phyloP scores from a whole-genome alignment of 306 rosid genomes.

The Vigna mungo region DNA sequence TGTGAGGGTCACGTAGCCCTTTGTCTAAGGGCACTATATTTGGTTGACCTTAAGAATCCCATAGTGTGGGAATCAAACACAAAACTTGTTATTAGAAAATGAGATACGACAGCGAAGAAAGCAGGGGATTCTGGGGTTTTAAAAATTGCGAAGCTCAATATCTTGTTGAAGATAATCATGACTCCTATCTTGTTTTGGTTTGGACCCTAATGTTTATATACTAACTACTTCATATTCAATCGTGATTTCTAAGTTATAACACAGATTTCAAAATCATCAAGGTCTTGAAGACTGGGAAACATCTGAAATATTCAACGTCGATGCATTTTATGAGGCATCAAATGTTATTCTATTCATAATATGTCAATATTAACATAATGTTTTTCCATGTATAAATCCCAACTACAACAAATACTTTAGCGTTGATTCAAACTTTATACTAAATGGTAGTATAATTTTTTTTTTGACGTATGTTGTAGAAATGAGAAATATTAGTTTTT shows the following conservation, averaged over 20 bases:
- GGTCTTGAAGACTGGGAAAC: constrained; percentile 23
- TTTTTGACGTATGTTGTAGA: too few relatives aligned
- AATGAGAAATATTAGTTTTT: too few relatives aligned
- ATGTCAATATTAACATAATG: too few relatives aligned
- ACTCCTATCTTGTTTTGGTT: constrained; percentile 34
- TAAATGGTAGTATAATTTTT: too few relatives aligned
- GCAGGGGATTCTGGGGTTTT: constrained; percentile 27
- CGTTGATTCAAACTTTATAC: too few relatives aligned
- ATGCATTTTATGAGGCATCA: constrained; percentile 30
- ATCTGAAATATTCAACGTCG: constrained; percentile 43
- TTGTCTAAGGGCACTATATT: constrained; percentile 24
- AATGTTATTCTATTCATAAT: too few relatives aligned
- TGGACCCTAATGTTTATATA: constrained; percentile 14
- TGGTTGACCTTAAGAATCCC: constrained; percentile 48
- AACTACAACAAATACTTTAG: too few relatives aligned
- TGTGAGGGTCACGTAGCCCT: constrained; percentile 40
- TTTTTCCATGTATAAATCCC: too few relatives aligned
- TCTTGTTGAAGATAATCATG: constrained; percentile 32
- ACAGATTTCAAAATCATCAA: neutral
- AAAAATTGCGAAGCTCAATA: constrained; percentile 30
- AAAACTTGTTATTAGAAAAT: constrained; percentile 20
- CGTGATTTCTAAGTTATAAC: neutral
- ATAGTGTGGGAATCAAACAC: constrained; percentile 36
- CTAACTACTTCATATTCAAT: constrained; percentile 5
- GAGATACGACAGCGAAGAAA: constrained; percentile 29